Conservation (phyloP, 768 basidiomycete genomes). For the Inosperma sp. region DNA sequence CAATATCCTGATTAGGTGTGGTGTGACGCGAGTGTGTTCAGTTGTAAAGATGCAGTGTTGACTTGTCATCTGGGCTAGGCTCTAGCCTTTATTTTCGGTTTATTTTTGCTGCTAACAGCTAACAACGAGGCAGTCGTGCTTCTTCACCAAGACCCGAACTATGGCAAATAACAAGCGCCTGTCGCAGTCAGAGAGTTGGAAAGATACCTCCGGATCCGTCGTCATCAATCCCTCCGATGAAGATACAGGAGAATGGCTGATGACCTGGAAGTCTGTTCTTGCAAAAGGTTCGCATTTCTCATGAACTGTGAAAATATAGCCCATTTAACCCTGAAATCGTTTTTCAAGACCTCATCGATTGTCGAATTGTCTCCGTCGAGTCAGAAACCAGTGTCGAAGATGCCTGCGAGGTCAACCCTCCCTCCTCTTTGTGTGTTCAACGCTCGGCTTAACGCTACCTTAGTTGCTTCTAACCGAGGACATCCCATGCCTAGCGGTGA, state of each 20-base stretch:
- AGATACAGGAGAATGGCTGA: constrained; percentile 47
- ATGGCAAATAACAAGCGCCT: constrained; percentile 37
- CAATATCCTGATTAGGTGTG: too few relatives aligned
- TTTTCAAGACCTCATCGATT: constrained; percentile 77
- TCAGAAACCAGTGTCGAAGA: constrained; percentile 76
- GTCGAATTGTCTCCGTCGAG: constrained; percentile 59
- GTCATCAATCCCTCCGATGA: constrained; percentile 25
- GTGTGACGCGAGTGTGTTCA: too few relatives aligned
- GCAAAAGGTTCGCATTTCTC: constrained; percentile 48
- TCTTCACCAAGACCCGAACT: constrained; percentile 6
- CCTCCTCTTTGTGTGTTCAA: not conserved
- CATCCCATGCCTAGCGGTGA: constrained; percentile 62
- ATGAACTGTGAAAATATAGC: not conserved
- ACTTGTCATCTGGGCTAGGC: too few relatives aligned
- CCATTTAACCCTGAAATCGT: not conserved
- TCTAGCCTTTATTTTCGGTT: too few relatives aligned
- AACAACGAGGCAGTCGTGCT: not conserved
- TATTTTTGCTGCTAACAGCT: too few relatives aligned
- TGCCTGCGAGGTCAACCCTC: constrained; percentile 63
- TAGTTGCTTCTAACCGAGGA: constrained; percentile 62
- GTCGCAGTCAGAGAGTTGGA: constrained; percentile 36
- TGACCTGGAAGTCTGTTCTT: constrained; percentile 49
- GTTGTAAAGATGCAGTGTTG: too few relatives aligned
- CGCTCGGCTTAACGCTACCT: constrained; percentile 1
- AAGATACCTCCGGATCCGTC: constrained; percentile 19